phyloP scores from a whole-genome alignment of 371 early-diverging fungal species.

The Mortierella sp. region DNA sequence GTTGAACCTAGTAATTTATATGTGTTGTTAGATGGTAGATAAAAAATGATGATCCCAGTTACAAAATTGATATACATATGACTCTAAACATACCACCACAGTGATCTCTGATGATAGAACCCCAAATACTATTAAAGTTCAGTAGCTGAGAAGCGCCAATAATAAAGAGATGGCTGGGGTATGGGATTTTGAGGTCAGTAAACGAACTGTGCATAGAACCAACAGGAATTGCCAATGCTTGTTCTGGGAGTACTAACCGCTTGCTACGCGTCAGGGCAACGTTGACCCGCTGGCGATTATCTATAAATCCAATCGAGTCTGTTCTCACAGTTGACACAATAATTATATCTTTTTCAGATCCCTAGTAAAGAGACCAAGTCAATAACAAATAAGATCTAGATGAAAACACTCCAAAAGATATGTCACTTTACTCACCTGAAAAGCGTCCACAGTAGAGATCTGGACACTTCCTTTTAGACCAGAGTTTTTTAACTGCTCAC shows the following conservation, averaged over 20 bases:
- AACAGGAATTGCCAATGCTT: background rate
- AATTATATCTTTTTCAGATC: constrained; percentile 88
- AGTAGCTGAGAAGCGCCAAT: constrained; percentile 62
- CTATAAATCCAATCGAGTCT: constrained; percentile 66
- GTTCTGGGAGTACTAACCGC: constrained; percentile 30
- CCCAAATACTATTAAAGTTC: constrained; percentile 33
- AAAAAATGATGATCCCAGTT: background rate
- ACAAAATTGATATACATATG: background rate
- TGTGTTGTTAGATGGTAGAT: background rate
- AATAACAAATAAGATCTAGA: background rate
- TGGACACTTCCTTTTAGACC: constrained; percentile 57
- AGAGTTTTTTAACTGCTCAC: constrained; percentile 15
- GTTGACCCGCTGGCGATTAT: constrained; percentile 68
- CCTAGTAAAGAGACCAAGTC: constrained; percentile 58
- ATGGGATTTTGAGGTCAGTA: background rate
- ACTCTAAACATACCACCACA: constrained; percentile 30
- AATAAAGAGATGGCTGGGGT: constrained; percentile 72
- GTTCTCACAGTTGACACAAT: constrained; percentile 82
- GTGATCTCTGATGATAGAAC: constrained; percentile 33
- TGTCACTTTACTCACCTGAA: constrained; percentile 57
- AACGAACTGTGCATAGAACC: background rate
- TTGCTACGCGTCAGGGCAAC: constrained; percentile 73
- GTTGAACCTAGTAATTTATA: constrained; percentile 6
- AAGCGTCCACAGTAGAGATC: constrained; percentile 89
- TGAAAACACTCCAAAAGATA: background rate